These are phyloP conservation scores for Boletus sp. DNA, from an alignment of 1,284 basidiomycete species.

Conservation along the genomic window DNA sequence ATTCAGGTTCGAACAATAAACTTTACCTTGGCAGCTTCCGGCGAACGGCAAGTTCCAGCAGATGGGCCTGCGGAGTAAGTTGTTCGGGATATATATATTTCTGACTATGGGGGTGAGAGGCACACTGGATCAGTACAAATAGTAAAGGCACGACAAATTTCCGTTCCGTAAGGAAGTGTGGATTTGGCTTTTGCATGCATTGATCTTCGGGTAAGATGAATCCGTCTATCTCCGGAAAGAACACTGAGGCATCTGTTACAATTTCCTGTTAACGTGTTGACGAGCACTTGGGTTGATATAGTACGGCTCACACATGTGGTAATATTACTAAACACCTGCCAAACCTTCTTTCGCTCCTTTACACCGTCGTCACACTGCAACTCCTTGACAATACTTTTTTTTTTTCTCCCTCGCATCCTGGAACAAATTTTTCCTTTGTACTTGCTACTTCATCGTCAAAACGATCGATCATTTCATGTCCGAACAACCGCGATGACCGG, in stretches of 20 bases:
- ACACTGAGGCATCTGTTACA: conserved; percentile 15
- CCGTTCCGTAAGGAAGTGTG: conserved; percentile 32
- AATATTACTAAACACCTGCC: conserved; percentile 12
- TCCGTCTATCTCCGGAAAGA: conserved; percentile 33
- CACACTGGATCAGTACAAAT: conserved; percentile 12
- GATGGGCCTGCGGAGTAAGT: conserved; percentile 25
- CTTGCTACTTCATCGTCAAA: background rate
- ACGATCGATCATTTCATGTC: conserved; percentile 31
- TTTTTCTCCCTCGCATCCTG: conserved; percentile 2
- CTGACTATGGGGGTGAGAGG: conserved; percentile 12
- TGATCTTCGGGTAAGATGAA: conserved; percentile 33
- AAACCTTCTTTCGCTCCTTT: conserved; percentile 6
- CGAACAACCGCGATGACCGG: conserved; percentile 31
- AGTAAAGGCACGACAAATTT: conserved; percentile 28
- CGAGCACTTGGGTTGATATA: conserved; percentile 13
- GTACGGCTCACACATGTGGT: conserved; percentile 21
- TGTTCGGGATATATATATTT: conserved; percentile 18
- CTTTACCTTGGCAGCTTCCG: conserved; percentile 30
- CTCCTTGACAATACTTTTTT: conserved; percentile 8
- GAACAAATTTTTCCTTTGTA: conserved; percentile 23
- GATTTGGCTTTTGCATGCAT: conserved; percentile 34
- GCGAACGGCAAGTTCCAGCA: conserved; percentile 27
- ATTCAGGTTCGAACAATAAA: conserved; percentile 30
- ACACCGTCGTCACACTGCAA: conserved; percentile 3
- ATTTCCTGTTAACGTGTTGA: conserved; percentile 10